Evolutionary conservation across 2,329 filamentous ascomycete genomes (phyloP), one percentile per base, ranked within the genome.

Genomic region (Ophiostoma perfectum): DNA sequence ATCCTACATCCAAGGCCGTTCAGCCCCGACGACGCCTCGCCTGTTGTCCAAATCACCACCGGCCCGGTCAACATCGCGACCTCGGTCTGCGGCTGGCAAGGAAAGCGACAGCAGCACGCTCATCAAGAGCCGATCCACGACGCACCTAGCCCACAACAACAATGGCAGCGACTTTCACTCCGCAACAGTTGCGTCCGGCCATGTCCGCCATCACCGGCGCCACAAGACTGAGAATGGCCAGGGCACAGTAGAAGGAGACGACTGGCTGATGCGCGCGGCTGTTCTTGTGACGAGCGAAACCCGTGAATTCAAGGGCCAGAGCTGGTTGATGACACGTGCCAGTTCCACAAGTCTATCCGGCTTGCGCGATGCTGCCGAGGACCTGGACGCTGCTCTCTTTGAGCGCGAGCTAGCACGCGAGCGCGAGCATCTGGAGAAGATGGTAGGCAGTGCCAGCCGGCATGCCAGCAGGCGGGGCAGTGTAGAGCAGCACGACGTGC

Each of bases 231-330:
- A 73, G 71, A 62, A 68, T 71, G 49, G 69, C 72, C 75, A 62
- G 27, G 27, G 27, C 27, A 27, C 27, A 27, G 27, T 2, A 12
- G 16, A 9, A 41, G 36, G 39, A 27, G 74, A 83, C 68, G 87
- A 89, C 77, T 90, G 88, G 88, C 78, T 90, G 63, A 79, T 88
- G 38, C 82, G 87, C 42, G 83, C 87, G 0, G 88, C 87, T 64
- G 86, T 86, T 6, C 75, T 88, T 64, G 84, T 90, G 72, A 84
- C 84, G 68, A 83, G 82, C 66, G 86, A 88, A 74, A 81, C 87
- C 18, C 81, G 88, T 68, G 88, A 90, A 74, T 87, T 81, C 73
- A 90, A 90, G 77, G 88, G 88, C 14, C 88, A 90, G 76, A 79
- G 84, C 14, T 91, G 88, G 88, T 82, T 91, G 27, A 80, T 85